These are phyloP conservation scores for Penium margaritaceum DNA, from an alignment of 139 green algal genomes.

Conservation along the genomic window DNA sequence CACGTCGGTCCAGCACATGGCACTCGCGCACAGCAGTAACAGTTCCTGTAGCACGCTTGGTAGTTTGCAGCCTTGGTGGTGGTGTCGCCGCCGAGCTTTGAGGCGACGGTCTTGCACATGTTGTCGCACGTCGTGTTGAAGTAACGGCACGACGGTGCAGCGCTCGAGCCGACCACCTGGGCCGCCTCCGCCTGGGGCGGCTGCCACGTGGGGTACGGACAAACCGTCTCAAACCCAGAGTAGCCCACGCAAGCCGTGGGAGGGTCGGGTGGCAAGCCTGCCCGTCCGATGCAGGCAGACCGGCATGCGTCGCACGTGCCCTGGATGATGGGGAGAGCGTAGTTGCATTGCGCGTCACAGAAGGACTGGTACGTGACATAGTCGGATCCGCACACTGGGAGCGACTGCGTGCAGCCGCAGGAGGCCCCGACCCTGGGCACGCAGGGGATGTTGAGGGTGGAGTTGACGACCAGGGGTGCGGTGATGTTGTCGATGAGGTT, in stretches of 20 bases:
- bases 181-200: background rate
- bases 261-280: background rate
- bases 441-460: conserved; percentile 16
- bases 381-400: conserved; percentile 14
- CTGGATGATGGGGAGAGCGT: background rate
- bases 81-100: background rate
- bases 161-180: background rate
- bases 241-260: too few species aligned
- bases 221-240: background rate
- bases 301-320: conserved; percentile 2
- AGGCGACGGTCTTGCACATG: background rate
- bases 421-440: background rate
- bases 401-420: conserved; percentile 3
- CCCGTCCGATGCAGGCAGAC: background rate
- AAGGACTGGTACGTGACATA: conserved; percentile 11
- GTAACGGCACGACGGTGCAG: background rate
- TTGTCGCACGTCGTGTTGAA: conserved; percentile 6
- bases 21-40: background rate
- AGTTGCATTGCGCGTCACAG: conserved; percentile 37
- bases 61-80: background rate
- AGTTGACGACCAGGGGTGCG: background rate
- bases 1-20: too few species aligned
- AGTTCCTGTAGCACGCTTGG: background rate
- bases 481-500: background rate
- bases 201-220: background rate